Evolutionary conservation across 768 basidiomycete genomes (phyloP).

Genomic region (Neoboletus brunneissimus): DNA sequence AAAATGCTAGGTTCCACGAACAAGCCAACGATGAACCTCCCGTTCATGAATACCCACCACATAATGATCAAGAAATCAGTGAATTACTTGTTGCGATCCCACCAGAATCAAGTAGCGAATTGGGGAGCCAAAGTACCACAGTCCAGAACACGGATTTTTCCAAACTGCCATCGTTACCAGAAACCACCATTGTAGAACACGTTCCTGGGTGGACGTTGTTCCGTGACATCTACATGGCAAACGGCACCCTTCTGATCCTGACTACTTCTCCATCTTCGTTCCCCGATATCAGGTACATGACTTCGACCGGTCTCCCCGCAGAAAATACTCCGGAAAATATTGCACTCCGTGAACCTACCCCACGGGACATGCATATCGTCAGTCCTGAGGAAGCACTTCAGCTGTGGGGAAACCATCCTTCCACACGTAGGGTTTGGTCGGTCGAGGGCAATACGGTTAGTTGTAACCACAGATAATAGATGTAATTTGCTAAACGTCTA

Average conservation of each 20-base stretch:
- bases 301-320: conserved; percentile 61
- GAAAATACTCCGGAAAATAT: conserved; percentile 62
- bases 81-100: neutral
- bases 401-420: conserved; percentile 54
- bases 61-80: conserved; percentile 5
- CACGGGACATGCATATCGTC: conserved; percentile 59
- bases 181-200: conserved; percentile 58
- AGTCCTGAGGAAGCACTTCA: conserved; percentile 54
- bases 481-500: conserved; percentile 2
- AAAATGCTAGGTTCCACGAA: conserved; percentile 23
- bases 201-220: conserved; percentile 86
- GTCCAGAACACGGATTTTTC: neutral
- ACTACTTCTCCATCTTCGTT: conserved; percentile 43
- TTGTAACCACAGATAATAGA: neutral
- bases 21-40: neutral
- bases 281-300: conserved; percentile 55
- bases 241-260: conserved; percentile 76
- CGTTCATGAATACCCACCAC: neutral
- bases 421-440: conserved; percentile 54
- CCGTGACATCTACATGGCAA: conserved; percentile 78
- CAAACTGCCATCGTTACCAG: conserved; percentile 35
- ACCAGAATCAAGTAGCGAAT: neutral
- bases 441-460: conserved; percentile 74
- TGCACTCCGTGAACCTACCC: conserved; percentile 63
- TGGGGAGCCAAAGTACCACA: neutral